Percentiles rank a stretch among this genome's conserved stretches.
These are phyloP conservation scores for Entelexis paramagnoliae DNA, from an alignment of 1,139 yeast species.

Conservation along the genomic window DNA sequence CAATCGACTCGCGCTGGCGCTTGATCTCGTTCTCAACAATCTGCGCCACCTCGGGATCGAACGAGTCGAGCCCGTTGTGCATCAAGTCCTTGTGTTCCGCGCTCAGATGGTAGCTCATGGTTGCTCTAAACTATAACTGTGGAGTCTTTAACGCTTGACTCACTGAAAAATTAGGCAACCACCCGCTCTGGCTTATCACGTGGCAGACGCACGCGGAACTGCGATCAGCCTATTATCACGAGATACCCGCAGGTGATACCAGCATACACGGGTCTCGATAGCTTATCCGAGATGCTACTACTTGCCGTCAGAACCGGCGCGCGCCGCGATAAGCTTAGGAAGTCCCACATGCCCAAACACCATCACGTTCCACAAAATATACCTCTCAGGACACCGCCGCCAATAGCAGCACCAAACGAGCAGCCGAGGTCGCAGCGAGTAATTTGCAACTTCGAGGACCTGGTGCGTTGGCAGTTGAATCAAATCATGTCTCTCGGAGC, in stretches of 20 bases:
- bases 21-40: conserved; percentile 61
- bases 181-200: background rate
- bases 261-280: background rate
- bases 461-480: too few relatives aligned
- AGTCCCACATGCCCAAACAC: too few relatives aligned
- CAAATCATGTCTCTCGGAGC: too few relatives aligned
- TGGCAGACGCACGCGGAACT: background rate
- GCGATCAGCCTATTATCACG: background rate
- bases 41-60: conserved; percentile 79
- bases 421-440: too few relatives aligned
- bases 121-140: background rate
- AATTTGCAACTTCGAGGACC: too few relatives aligned
- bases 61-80: conserved; percentile 34
- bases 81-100: conserved; percentile 31
- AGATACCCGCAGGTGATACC: background rate
- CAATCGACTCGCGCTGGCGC: conserved; percentile 84
- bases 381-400: too few relatives aligned
- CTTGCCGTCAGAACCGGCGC: too few relatives aligned
- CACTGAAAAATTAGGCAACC: background rate
- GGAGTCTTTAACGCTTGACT: too few relatives aligned
- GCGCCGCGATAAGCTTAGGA: too few relatives aligned
- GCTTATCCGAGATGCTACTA: background rate
- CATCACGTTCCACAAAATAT: too few relatives aligned
- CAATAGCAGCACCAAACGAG: too few relatives aligned
- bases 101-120: conserved; percentile 27